phyloP scores from a whole-genome alignment of 2,329 filamentous ascomycete genomes.

The Nigrospora osmanthi region DNA sequence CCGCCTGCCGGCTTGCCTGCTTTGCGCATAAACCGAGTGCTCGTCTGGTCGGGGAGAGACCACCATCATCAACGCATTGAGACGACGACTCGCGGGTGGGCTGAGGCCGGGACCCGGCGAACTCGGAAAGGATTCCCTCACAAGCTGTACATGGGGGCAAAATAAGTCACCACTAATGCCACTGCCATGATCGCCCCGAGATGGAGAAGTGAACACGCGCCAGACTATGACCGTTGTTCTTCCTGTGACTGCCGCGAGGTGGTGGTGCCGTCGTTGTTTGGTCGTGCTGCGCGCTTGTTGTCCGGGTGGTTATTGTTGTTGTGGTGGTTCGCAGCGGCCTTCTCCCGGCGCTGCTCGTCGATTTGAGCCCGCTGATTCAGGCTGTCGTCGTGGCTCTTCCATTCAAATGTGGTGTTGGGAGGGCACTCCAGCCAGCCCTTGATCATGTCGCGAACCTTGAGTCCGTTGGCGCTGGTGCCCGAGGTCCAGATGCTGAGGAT shows the following conservation, averaged over 20 bases:
- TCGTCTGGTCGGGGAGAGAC: too few species aligned
- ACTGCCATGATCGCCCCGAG: too few species aligned
- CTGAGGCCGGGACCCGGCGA: too few species aligned
- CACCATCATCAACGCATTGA: too few species aligned
- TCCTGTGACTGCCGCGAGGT: constrained; percentile 13
- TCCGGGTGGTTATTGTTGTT: constrained; percentile 2
- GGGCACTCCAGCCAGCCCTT: constrained; percentile 84
- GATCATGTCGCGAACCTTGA: constrained; percentile 96
- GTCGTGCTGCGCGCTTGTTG: constrained; percentile 21
- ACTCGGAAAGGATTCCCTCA: too few species aligned
- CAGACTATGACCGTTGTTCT: constrained; percentile 18
- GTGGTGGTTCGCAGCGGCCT: constrained; percentile 39
- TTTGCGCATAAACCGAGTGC: too few species aligned
- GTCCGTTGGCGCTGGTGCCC: constrained; percentile 84
- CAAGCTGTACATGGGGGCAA: too few species aligned
- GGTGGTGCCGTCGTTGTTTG: constrained; percentile 8
- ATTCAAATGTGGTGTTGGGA: constrained; percentile 81
- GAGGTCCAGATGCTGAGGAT: constrained; percentile 97
- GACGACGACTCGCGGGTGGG: too few species aligned
- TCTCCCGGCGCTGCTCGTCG: constrained; percentile 86
- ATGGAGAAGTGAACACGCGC: background rate
- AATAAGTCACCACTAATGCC: too few species aligned
- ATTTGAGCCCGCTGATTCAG: constrained; percentile 87
- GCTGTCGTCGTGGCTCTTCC: constrained; percentile 93
- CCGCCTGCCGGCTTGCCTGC: too few species aligned